Evolutionary conservation across 1,139 yeast species (phyloP), one percentile per base, ranked within the genome.

Genomic region (Candida gigantensis): DNA sequence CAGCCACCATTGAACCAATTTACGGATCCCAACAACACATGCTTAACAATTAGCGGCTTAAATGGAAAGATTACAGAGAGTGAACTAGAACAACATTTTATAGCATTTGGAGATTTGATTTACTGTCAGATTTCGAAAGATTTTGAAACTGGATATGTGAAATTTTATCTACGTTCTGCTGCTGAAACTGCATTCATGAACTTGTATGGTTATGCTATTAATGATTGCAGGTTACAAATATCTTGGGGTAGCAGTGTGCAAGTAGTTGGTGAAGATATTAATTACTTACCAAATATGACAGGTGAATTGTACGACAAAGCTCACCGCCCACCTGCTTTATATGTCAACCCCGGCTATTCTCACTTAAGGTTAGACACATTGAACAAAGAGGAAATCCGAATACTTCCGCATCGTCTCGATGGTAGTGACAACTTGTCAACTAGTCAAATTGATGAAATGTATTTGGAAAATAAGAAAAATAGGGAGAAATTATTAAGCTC

Each of bases 11-110:
- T 64, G 19, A 57, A 45, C 24, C 53, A 53, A 31, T 49, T 39
- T 31, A 66, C 74, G 3, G 72, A 71, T 42, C 68, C 70, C 2
- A 40, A 56, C 36, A 69, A 68, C 41, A 58, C 68, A 6, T 57
- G 62, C 2, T 34, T 71, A n/a, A 39, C 43, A 9, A 43, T 71
- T 2, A 46, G 45, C 23, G 72, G 71, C 0, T 39, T 70, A 25
- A 48, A 60, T 2, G 48, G 59, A 3, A 52, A 52, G 18, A 47
- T 68, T 32, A 57, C 70, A 0, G 58, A 53, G 16, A 40, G 46
- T 9, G 75, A 70, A 32, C 40, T 71, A 4, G 50, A 50, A 5
- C 40, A 46, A 2, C 52, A 62, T 36, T 60, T 68, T 35, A 36
- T 58, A 5, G 44, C 60, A 4, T 71, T 64, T 51, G 77, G 77